Evolutionary conservation across 2,329 filamentous ascomycete species (phyloP).

Genomic region (Trichoderma breve): DNA sequence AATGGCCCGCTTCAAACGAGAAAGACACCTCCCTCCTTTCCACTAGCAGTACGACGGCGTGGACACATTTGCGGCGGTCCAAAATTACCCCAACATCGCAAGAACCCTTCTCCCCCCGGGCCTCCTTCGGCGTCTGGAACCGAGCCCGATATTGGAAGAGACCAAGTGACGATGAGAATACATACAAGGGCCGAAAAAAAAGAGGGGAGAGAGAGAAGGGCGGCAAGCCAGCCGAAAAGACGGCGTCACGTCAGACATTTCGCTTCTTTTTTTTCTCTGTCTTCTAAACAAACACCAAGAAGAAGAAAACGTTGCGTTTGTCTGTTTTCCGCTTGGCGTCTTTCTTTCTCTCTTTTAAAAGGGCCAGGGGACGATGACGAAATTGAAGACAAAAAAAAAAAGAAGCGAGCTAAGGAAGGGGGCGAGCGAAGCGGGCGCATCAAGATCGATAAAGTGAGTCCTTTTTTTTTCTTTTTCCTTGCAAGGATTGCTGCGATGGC

Average conservation of each 20-base stretch:
- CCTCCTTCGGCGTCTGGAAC: neutral
- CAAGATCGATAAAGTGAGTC: neutral
- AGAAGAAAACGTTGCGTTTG: neutral
- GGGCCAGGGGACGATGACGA: neutral
- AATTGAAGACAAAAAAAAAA: neutral
- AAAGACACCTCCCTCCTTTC: constrained; percentile 4
- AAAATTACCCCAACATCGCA: constrained; percentile 5
- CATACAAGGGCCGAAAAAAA: neutral
- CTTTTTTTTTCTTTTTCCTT: neutral
- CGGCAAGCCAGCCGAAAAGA: neutral
- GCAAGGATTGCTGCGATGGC: neutral
- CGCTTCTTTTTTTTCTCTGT: neutral
- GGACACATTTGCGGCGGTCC: neutral
- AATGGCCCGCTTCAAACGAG: neutral
- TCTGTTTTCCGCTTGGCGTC: neutral
- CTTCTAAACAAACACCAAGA: too few relatives aligned
- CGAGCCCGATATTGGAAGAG: neutral
- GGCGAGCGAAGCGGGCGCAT: neutral
- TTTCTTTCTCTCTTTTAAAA: neutral
- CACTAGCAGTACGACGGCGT: constrained; percentile 8
- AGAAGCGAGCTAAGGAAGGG: neutral
- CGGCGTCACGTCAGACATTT: neutral
- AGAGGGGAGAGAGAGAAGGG: neutral
- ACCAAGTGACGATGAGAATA: neutral
- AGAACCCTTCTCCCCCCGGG: neutral